Conservation (phyloP, 805 yeast species). For the Yamadazyma kitorensis region DNA sequence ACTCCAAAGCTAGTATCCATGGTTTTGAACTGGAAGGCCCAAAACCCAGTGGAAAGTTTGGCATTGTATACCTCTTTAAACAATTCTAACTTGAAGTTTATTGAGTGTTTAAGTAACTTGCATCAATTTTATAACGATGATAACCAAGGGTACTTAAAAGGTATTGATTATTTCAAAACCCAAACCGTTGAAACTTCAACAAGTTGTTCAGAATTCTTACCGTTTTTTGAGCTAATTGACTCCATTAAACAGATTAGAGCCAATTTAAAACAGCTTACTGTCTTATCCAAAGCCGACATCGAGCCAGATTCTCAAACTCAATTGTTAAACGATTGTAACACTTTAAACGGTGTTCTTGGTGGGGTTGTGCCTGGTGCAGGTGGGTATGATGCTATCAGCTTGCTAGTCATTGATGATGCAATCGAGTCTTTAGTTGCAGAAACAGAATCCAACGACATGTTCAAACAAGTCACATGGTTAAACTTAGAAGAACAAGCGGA, state of each 20-base stretch:
- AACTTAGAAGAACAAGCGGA: conserved; percentile 58
- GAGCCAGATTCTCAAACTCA: conserved; percentile 79
- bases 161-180: conserved; percentile 12
- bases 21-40: conserved; percentile 68
- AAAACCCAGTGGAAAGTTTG: conserved; percentile 48
- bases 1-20: conserved; percentile 85
- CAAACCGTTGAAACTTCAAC: conserved; percentile 1
- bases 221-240: conserved; percentile 30
- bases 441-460: conserved; percentile 22
- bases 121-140: conserved; percentile 25
- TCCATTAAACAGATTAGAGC: conserved; percentile 53
- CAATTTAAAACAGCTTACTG: conserved; percentile 59
- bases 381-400: conserved; percentile 88
- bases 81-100: conserved; percentile 54
- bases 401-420: conserved; percentile 54
- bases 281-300: conserved; percentile 73
- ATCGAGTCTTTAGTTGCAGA: conserved; percentile 24
- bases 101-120: conserved; percentile 45
- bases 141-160: conserved; percentile 34
- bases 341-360: conserved; percentile 73
- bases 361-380: conserved; percentile 99
- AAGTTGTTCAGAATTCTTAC: conserved; percentile 1
- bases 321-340: conserved; percentile 51
- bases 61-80: conserved; percentile 56
- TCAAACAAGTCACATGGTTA: conserved; percentile 61